Conservation (phyloP, 164 flowering plant species). For the Amborella trichopoda region DNA sequence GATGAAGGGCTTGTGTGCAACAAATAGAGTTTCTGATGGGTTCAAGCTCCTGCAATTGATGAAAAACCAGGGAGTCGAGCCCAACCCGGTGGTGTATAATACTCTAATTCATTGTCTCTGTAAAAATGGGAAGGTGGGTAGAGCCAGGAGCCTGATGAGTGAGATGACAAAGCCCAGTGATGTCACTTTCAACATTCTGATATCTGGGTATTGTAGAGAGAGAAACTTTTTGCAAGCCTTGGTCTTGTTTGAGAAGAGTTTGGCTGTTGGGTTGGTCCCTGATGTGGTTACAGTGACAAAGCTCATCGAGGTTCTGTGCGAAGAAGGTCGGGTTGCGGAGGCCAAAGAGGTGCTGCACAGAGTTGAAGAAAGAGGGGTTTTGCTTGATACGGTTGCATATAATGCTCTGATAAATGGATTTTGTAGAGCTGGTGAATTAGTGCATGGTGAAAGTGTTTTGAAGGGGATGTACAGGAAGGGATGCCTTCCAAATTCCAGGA, state of each 20-base stretch:
- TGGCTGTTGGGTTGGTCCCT: slow-evolving; percentile 40
- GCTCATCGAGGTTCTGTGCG: slow-evolving; percentile 51
- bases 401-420: slow-evolving; percentile 69
- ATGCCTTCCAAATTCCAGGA: slow-evolving; percentile 59
- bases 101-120: slow-evolving; percentile 75
- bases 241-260: slow-evolving; percentile 65
- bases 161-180: slow-evolving; percentile 59
- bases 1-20: slow-evolving; percentile 90
- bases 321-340: slow-evolving; percentile 43
- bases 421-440: slow-evolving; percentile 44
- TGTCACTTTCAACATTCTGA: slow-evolving; percentile 62
- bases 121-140: slow-evolving; percentile 68
- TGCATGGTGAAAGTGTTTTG: slow-evolving; percentile 32
- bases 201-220: slow-evolving; percentile 61
- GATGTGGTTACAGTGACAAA: slow-evolving; percentile 63
- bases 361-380: slow-evolving; percentile 46
- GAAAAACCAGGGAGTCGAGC: slow-evolving; percentile 33
- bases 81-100: slow-evolving; percentile 62
- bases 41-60: slow-evolving; percentile 70
- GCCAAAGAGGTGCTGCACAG: slow-evolving; percentile 62
- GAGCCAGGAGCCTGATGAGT: slow-evolving; percentile 77
- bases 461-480: slow-evolving; percentile 84
- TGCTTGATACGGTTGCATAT: slow-evolving; percentile 48
- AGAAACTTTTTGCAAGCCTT: slow-evolving; percentile 55
- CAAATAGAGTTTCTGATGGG: slow-evolving; percentile 66